Conservation (phyloP, 1,284 basidiomycete genomes). For the Trichosporon sp. region DNA sequence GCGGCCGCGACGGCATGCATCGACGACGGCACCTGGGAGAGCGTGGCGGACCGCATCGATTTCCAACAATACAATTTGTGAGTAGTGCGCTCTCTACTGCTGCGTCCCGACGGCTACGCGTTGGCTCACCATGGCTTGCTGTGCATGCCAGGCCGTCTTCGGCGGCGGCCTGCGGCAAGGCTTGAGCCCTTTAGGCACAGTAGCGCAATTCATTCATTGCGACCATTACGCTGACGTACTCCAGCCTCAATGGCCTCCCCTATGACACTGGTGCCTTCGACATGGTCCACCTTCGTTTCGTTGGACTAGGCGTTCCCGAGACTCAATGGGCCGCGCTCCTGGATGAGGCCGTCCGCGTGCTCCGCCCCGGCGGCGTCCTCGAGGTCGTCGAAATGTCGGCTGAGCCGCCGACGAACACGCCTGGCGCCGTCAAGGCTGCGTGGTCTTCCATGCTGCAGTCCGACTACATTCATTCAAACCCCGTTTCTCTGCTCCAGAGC, state of each 20-base stretch:
- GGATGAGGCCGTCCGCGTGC: conserved; percentile 44
- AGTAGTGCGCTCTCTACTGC: conserved; percentile 13
- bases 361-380: conserved; percentile 44
- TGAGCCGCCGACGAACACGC: conserved; percentile 26
- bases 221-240: background rate
- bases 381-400: conserved; percentile 48
- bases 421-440: conserved; percentile 27
- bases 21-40: conserved; percentile 34
- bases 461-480: conserved; percentile 36
- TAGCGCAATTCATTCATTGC: conserved; percentile 1
- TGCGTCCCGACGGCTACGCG: background rate
- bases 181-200: background rate
- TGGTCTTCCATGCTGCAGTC: conserved; percentile 37
- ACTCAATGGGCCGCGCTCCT: conserved; percentile 40
- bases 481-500: conserved; percentile 34
- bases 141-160: background rate
- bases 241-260: conserved; percentile 41
- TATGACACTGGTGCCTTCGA: conserved; percentile 48
- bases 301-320: conserved; percentile 47
- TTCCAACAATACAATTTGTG: conserved; percentile 47
- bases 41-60: conserved; percentile 32
- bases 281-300: conserved; percentile 46
- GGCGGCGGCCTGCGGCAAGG: background rate
- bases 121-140: background rate
- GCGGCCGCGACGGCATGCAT: conserved; percentile 16